Evolutionary conservation across 345 rosid genomes (phyloP).

Genomic region (Ceriops tagal): DNA sequence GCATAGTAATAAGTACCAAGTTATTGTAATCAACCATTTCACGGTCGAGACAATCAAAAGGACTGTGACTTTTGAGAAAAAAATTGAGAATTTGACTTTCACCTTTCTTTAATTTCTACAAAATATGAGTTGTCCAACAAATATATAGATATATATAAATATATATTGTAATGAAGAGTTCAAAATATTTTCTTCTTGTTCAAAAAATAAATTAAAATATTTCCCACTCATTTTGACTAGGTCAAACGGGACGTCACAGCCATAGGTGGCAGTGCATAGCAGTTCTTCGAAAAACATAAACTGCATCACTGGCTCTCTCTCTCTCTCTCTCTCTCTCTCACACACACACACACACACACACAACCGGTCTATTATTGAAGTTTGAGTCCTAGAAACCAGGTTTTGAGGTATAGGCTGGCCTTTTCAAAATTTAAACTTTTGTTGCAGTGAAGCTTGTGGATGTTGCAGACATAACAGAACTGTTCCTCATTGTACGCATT

Average conservation of each 20-base stretch:
- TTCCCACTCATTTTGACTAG: constrained; percentile 22
- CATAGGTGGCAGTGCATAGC: not conserved
- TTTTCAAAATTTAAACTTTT: constrained; percentile 22
- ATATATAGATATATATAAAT: too few species aligned
- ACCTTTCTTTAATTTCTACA: too few species aligned
- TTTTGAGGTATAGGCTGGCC: constrained; percentile 22
- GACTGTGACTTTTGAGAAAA: too few species aligned
- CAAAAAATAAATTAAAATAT: not conserved
- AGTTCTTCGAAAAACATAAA: constrained; percentile 13
- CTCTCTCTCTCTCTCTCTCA: not conserved
- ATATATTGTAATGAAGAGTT: not conserved
- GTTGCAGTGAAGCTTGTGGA: constrained; percentile 33
- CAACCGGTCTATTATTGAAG: constrained; percentile 16
- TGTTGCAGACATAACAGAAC: constrained; percentile 21
- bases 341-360: too few species aligned
- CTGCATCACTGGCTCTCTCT: not conserved
- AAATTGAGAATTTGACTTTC: too few species aligned
- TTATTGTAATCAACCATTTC: too few species aligned
- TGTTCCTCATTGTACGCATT: constrained; percentile 7
- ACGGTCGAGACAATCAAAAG: too few species aligned
- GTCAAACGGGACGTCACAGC: constrained; percentile 14
- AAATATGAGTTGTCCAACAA: too few species aligned
- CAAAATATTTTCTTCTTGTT: not conserved
- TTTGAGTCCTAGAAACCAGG: constrained; percentile 26
- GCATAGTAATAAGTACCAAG: not conserved